A percentile compares a stretch with the other conserved stretches of the same genome.
phyloP scores from a whole-genome alignment of 257 asterid genomes.

The Ophiorrhiza pumila region DNA sequence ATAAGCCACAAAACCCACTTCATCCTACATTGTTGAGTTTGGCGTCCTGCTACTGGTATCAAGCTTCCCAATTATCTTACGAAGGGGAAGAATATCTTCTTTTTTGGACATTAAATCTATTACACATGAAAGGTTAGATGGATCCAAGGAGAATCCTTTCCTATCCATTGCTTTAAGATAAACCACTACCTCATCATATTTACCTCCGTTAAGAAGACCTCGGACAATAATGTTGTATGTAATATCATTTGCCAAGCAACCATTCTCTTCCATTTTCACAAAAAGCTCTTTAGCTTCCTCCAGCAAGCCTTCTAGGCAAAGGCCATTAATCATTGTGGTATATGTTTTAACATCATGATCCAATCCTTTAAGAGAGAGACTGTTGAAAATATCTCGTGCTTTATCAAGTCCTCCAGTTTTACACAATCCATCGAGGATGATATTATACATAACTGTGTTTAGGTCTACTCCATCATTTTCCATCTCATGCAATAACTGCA shows the following conservation, averaged over 20 bases:
- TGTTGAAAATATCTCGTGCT: slow-evolving; percentile 21
- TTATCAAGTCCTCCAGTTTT: slow-evolving; percentile 10
- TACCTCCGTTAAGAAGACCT: background rate
- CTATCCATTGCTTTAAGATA: slow-evolving; percentile 5
- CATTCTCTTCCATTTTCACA: background rate
- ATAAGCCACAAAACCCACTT: background rate
- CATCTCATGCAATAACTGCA: slow-evolving; percentile 18
- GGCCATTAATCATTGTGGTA: slow-evolving; percentile 21
- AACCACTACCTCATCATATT: background rate
- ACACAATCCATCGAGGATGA: slow-evolving; percentile 20
- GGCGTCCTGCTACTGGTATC: background rate
- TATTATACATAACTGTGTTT: background rate
- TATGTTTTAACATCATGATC: slow-evolving; percentile 24
- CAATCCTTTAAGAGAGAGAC: slow-evolving; percentile 23
- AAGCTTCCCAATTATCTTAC: background rate
- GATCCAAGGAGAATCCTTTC: slow-evolving; percentile 3
- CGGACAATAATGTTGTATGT: background rate
- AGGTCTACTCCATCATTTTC: slow-evolving; percentile 8
- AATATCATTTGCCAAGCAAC: background rate
- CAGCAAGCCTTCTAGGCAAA: slow-evolving; percentile 18
- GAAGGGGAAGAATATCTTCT: background rate
- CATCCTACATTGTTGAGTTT: background rate
- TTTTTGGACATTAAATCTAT: background rate
- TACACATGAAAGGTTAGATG: background rate
- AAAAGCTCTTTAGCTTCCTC: slow-evolving; percentile 19